Evolutionary conservation across 2,329 filamentous ascomycete species (phyloP), one percentile per base, ranked within the genome.

Genomic region (Xylaria sp.): DNA sequence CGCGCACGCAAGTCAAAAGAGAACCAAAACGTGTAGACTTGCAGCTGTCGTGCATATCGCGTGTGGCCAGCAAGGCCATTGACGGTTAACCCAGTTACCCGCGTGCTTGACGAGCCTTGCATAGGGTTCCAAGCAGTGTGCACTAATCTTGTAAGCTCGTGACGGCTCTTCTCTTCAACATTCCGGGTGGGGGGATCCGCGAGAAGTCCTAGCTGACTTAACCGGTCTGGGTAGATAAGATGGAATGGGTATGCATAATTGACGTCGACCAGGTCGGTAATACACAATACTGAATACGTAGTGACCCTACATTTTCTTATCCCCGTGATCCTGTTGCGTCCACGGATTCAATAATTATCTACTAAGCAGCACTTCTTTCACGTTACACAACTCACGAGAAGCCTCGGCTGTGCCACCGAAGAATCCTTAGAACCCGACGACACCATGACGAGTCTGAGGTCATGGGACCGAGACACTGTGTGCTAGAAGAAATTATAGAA

Each of bases 81-180:
- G 28, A 39, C 52, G 39, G 12, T 56, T 56, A 12, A 56, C 31
- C n/a, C 7, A 31, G 49, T 52, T 28, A 15, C 31, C 20, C 9
- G 25, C 49, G 43, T 36, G 67, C 61, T 51, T 67, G 41, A 67
- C 67, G 67, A 67, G 55, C 36, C 64, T 20, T 70, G 67, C 67
- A 69, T 66, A 20, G 6, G 15, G 49, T 20, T 23, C 23, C 3
- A 12, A 49, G 20, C 20, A 36, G 56, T 48, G 56, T 58, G 48
- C 56, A 58, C 56, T 58, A 58, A 46, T 46, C 18, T 18, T n/a
- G 64, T 56, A 61, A 51, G 66, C 20, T 64, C n/a, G 62, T 55
- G 36, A 59, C 48, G 65, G 59, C 48, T 33, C 66, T 51, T 18
- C 62, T 62, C 41, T 55, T 62, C 52, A 54, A 62, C 28, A 52